These are phyloP conservation scores for Alternaria arborescens DNA, from an alignment of 2,329 filamentous ascomycete species.

Conservation along the genomic window DNA sequence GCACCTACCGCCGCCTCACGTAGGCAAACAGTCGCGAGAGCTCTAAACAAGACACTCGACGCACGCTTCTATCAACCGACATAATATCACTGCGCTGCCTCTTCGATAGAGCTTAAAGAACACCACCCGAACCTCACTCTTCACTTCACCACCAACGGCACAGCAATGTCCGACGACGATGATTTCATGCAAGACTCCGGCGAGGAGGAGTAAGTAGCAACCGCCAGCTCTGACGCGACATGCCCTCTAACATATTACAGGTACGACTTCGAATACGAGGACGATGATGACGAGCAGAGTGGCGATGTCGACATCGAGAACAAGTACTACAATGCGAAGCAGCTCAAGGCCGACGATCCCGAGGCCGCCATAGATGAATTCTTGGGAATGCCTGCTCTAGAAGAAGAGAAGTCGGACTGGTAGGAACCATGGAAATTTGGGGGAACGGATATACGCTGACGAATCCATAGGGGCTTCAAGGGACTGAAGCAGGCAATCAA, in stretches of 20 bases:
- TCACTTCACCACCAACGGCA: slow-evolving; percentile 19
- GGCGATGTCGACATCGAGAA: slow-evolving; percentile 97
- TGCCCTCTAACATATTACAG: slow-evolving; percentile 55
- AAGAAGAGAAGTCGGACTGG: slow-evolving; percentile 95
- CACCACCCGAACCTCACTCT: not conserved
- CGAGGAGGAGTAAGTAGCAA: slow-evolving; percentile 74
- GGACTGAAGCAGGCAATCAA: slow-evolving; percentile 98
- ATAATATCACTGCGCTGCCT: not conserved
- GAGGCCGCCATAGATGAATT: slow-evolving; percentile 93
- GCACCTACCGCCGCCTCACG: slow-evolving; percentile 24
- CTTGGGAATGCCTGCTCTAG: slow-evolving; percentile 81
- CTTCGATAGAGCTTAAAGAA: not conserved
- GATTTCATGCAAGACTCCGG: slow-evolving; percentile 95
- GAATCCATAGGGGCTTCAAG: slow-evolving; percentile 77
- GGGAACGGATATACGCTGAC: slow-evolving; percentile 26
- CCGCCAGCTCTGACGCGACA: not conserved
- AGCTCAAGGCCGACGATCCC: slow-evolving; percentile 87
- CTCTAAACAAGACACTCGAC: slow-evolving; percentile 6
- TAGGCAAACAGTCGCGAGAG: slow-evolving; percentile 24
- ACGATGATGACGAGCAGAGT: slow-evolving; percentile 85
- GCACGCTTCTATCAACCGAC: not conserved
- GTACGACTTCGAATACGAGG: slow-evolving; percentile 98
- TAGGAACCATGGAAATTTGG: slow-evolving; percentile 38
- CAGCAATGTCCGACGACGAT: slow-evolving; percentile 80
- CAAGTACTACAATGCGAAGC: slow-evolving; percentile 99